Evolutionary conservation across 768 basidiomycete genomes (phyloP), one percentile per base, ranked within the genome.

Genomic region (Pisolithus marmoratus): DNA sequence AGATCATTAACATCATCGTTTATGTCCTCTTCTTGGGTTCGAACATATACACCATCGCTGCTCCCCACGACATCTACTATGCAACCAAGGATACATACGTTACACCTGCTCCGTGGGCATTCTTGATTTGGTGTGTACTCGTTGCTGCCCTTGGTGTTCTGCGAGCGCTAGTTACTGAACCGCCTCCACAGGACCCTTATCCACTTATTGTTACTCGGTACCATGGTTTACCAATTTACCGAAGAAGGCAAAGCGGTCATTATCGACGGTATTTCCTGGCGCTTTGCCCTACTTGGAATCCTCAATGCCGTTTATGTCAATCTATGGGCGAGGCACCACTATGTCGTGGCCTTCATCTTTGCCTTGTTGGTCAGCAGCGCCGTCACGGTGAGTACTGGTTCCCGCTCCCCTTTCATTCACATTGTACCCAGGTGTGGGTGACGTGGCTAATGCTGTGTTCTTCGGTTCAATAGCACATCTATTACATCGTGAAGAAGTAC

Each of bases 51-150:
- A 86, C 85, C 48, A 79, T 93, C 54, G 84, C 90, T 6, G 79
- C 82, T 2, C 90, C 90, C 1, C 77, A 79, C 38, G 83, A 80
- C 56, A 76, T 83, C 47, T 90, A 91, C 71, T 82, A 76, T 63
- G 68, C 74, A 57, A 83, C 82, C 42, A 91, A 91, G 66, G 84
- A 88, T 59, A 96, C 94, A 0, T 97, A 94, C 69, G 74, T 98
- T 52, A 96, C 94, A 1, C 95, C 95, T n/a, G 90, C 91, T 23
- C 83, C 85, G 24, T 96, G 89, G 83, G 87, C 90, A 2, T 95
- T 93, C 74, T 79, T 87, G 73, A 87, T 94, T 64, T 95, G 93
- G 91, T 87, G 50, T 38, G 75, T 64, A 31, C 17, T 31, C 22
- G 23, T 45, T 42, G 20, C 42, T 27, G 8, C 20, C n/a, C 14